Conservation (phyloP, 139 green algal species). For the Chlorella sp. region DNA sequence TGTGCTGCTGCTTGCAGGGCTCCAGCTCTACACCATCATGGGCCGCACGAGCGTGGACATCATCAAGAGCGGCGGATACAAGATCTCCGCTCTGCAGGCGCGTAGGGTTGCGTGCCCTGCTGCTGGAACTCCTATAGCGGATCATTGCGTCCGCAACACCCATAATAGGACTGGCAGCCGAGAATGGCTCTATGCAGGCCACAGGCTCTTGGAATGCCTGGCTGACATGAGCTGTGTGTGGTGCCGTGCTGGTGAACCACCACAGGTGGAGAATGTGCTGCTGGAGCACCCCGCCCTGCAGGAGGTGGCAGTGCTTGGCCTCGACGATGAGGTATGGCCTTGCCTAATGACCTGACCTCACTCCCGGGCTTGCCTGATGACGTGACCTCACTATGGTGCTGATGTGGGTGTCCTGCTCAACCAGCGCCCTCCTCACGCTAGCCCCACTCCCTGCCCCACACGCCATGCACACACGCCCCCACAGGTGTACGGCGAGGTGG, state of each 20-base stretch:
- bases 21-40: slow-evolving; percentile 59
- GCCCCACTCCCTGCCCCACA: too few relatives aligned
- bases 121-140: background rate
- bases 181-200: background rate
- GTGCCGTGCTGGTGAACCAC: background rate
- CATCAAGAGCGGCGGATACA: slow-evolving; percentile 92
- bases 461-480: background rate
- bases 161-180: background rate
- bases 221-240: background rate
- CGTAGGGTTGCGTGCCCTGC: slow-evolving; percentile 23
- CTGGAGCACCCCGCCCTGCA: slow-evolving; percentile 62
- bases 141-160: background rate
- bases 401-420: too few relatives aligned
- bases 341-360: background rate
- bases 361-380: background rate
- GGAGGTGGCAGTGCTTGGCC: slow-evolving; percentile 81
- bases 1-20: background rate
- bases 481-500: slow-evolving; percentile 49
- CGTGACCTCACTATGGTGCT: too few relatives aligned
- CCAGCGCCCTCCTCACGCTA: too few relatives aligned
- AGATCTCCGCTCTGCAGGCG: slow-evolving; percentile 79
- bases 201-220: background rate
- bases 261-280: slow-evolving; percentile 70
- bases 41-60: slow-evolving; percentile 89
- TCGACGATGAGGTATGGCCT: slow-evolving; percentile 57